Evolutionary conservation across 1,139 yeast genomes (phyloP), one percentile per base, ranked within the genome.

Genomic region (Candida tetrigidarum): DNA sequence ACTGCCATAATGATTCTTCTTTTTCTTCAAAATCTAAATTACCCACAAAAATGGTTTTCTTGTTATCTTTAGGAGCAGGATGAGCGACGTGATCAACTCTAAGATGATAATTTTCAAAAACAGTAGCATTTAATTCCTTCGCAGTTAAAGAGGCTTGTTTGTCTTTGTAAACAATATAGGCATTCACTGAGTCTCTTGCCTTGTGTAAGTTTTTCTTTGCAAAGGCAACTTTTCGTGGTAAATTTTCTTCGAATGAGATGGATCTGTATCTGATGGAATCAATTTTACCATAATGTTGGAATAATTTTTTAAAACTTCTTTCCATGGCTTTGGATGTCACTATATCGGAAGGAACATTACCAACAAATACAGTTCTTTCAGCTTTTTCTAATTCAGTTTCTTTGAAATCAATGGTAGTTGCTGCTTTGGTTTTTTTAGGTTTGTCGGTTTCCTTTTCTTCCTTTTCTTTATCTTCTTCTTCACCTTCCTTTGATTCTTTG

Each of bases 11-110:
- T 27, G 82, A 77, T 63, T 93, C 99, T 65, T 93, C 99, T 48
- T 80, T 79, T 62, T 89, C 96, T 63, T 91, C 97, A 62, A 93
- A 95, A 62, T 91, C 96, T 53, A 93, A 75, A 63, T 93, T 93
- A 27, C 99, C 99, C 27, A 95, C 93, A 63, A 95, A 95, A 29
- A 95, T 80, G 30, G 95, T 85, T 53, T 91, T 78, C 61, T 84
- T 86, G 63, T 86, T 84, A 58, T 90, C 96, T 58, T 88, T 92
- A 51, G 86, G 81, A 5, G 91, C 76, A 18, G 99, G 99, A 62
- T 92, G 97, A 0, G 96, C 81, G 15, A 92, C 87, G 48, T 91
- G 91, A 64, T 95, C 99, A 15, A 93, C 95, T 59, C 98, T 80
- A 47, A 95, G 63, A 62, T 93, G 98, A 61, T 83, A 83, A 42